phyloP scores from a whole-genome alignment of 441 rosid species.

The Biscutella laevigata region DNA sequence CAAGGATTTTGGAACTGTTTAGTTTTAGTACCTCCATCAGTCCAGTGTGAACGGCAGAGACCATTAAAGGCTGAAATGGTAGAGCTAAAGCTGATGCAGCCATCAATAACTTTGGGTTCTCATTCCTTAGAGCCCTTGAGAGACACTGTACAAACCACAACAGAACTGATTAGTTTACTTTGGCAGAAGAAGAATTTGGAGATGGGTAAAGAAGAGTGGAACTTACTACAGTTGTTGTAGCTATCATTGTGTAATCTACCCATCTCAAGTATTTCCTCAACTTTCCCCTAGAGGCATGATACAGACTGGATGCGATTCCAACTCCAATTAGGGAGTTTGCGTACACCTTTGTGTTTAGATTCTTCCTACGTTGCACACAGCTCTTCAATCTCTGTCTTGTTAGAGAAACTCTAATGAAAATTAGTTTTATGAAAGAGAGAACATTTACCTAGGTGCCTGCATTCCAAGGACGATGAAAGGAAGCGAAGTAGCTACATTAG shows the following conservation, averaged over 20 bases:
- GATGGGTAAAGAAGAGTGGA: background rate
- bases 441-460: conserved; percentile 75
- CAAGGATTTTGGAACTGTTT: background rate
- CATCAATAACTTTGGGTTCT: conserved; percentile 82
- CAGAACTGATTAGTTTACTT: background rate
- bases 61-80: conserved; percentile 91
- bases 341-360: conserved; percentile 58
- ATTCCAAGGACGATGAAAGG: conserved; percentile 84
- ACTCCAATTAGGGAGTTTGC: conserved; percentile 95
- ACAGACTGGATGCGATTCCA: conserved; percentile 78
- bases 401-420: background rate
- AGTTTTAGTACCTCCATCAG: conserved; percentile 71
- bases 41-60: conserved; percentile 84
- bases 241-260: conserved; percentile 90
- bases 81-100: conserved; percentile 80
- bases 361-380: conserved; percentile 42
- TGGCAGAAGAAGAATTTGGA: background rate
- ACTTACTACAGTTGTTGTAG: conserved; percentile 74
- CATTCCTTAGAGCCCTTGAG: conserved; percentile 70
- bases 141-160: conserved; percentile 48
- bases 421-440: background rate
- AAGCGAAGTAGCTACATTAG: conserved; percentile 82
- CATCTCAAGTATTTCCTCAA: conserved; percentile 72
- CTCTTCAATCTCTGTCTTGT: background rate
- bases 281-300: conserved; percentile 82